phyloP scores from a whole-genome alignment of 2,329 filamentous ascomycete genomes.

The Cytospora piceae region DNA sequence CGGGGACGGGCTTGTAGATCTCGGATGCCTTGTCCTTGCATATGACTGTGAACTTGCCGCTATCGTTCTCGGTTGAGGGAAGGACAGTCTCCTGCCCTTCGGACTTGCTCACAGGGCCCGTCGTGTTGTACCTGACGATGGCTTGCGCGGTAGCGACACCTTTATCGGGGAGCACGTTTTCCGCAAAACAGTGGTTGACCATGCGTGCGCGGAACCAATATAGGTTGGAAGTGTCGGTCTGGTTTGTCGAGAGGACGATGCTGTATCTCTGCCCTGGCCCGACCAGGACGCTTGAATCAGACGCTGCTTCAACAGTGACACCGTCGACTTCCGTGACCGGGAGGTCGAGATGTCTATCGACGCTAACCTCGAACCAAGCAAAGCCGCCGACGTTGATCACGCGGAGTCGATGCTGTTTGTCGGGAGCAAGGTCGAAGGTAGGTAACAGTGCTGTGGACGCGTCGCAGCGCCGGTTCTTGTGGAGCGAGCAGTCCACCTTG shows the following conservation, averaged over 20 bases:
- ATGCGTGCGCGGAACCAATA: slow-evolving; percentile 70
- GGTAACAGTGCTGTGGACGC: slow-evolving; percentile 44
- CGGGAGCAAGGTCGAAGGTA: slow-evolving; percentile 52
- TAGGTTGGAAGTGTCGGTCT: slow-evolving; percentile 47
- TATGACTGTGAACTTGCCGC: slow-evolving; percentile 42
- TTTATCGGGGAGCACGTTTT: slow-evolving; percentile 49
- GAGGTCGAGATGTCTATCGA: slow-evolving; percentile 63
- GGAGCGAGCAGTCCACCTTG: slow-evolving; percentile 44
- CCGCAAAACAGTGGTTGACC: slow-evolving; percentile 62
- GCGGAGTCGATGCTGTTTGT: slow-evolving; percentile 65
- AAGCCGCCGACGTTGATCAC: slow-evolving; percentile 73
- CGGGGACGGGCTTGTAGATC: slow-evolving; percentile 49
- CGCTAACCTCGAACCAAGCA: slow-evolving; percentile 71
- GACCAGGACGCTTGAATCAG: slow-evolving; percentile 65
- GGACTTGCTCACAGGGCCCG: neutral
- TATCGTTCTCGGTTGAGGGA: slow-evolving; percentile 43
- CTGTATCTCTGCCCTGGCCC: slow-evolving; percentile 74
- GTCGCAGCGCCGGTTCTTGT: slow-evolving; percentile 49
- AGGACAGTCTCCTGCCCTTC: slow-evolving; percentile 33
- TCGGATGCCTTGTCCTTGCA: slow-evolving; percentile 56
- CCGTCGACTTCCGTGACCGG: slow-evolving; percentile 72
- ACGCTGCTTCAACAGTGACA: slow-evolving; percentile 63
- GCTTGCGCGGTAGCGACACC: slow-evolving; percentile 52
- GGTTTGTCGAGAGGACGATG: slow-evolving; percentile 64
- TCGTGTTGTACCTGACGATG: slow-evolving; percentile 49